Evolutionary conservation across 225 moss, liverwort and hornwort genomes (phyloP).

Genomic region (Climacium dendroides): DNA sequence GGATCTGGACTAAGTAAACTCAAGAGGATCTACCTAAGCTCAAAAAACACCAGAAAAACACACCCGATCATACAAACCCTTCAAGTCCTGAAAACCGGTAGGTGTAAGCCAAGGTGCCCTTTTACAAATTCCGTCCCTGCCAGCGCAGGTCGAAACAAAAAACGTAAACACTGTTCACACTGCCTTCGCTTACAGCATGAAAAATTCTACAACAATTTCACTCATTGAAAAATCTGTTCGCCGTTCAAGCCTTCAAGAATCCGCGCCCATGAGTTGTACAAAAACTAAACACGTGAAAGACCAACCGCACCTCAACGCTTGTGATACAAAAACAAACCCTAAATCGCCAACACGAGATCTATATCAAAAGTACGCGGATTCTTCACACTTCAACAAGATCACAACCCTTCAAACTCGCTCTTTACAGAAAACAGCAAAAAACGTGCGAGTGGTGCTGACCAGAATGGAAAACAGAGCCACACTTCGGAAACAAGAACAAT

Average conservation of each 20-base stretch:
- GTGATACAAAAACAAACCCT: neutral
- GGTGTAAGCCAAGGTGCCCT: neutral
- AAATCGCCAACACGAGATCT: neutral
- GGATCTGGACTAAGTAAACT: neutral
- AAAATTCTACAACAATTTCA: neutral
- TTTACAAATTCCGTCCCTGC: neutral
- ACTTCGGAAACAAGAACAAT: neutral
- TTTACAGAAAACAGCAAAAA: neutral
- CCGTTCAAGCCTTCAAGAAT: neutral
- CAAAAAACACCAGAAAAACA: neutral
- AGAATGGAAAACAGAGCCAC: neutral
- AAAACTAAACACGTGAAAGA: too few relatives aligned
- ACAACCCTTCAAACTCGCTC: neutral
- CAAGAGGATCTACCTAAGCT: neutral
- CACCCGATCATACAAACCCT: neutral
- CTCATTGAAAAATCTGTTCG: neutral
- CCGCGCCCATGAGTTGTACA: neutral
- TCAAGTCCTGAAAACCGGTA: conserved; percentile 5
- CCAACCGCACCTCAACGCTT: neutral
- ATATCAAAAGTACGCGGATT: neutral
- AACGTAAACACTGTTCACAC: neutral
- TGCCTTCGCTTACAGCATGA: neutral
- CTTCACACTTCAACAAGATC: neutral
- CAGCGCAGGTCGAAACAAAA: neutral
- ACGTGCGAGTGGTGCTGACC: neutral